A percentile compares a stretch with the other conserved stretches of the same genome.
These are phyloP conservation scores for Sordariomycetes sp. DNA, from an alignment of 2,329 filamentous ascomycete genomes.

Conservation along the genomic window DNA sequence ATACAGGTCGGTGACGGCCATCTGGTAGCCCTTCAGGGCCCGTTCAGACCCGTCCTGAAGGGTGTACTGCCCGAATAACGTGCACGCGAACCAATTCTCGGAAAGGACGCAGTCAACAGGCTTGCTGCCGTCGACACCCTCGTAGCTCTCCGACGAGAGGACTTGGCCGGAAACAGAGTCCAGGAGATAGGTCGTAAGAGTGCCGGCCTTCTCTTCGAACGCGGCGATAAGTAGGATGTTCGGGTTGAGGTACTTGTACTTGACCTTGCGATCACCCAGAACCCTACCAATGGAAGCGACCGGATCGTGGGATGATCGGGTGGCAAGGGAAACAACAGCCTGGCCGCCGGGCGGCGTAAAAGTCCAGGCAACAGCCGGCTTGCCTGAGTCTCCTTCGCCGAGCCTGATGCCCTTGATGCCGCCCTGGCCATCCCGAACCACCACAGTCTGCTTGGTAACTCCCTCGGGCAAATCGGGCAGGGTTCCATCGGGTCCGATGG, in stretches of 20 bases:
- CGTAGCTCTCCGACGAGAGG: slow-evolving; percentile 59
- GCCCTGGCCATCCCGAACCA: slow-evolving; percentile 37
- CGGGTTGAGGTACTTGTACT: slow-evolving; percentile 94
- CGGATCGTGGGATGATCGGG: slow-evolving; percentile 66
- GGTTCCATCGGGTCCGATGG: slow-evolving; percentile 39
- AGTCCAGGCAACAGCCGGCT: slow-evolving; percentile 53
- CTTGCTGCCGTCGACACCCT: slow-evolving; percentile 63
- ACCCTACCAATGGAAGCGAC: slow-evolving; percentile 93
- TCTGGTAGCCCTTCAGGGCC: slow-evolving; percentile 69
- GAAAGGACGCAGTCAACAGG: slow-evolving; percentile 69
- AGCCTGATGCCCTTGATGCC: slow-evolving; percentile 46
- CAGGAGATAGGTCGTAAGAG: slow-evolving; percentile 65
- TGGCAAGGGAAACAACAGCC: slow-evolving; percentile 56
- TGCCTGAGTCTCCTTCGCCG: slow-evolving; percentile 25
- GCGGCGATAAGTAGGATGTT: slow-evolving; percentile 73
- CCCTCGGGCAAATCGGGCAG: slow-evolving; percentile 33
- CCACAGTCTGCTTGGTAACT: slow-evolving; percentile 41
- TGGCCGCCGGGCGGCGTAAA: slow-evolving; percentile 59
- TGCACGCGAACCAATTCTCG: slow-evolving; percentile 94
- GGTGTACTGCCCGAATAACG: slow-evolving; percentile 56
- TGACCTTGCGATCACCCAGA: slow-evolving; percentile 79
- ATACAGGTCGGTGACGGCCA: slow-evolving; percentile 80
- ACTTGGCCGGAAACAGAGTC: slow-evolving; percentile 80
- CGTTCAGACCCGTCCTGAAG: slow-evolving; percentile 40
- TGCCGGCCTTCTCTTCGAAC: slow-evolving; percentile 43